Evolutionary conservation across 805 yeast genomes (phyloP), one percentile per base, ranked within the genome.

Genomic region (Ogataea henricii): DNA sequence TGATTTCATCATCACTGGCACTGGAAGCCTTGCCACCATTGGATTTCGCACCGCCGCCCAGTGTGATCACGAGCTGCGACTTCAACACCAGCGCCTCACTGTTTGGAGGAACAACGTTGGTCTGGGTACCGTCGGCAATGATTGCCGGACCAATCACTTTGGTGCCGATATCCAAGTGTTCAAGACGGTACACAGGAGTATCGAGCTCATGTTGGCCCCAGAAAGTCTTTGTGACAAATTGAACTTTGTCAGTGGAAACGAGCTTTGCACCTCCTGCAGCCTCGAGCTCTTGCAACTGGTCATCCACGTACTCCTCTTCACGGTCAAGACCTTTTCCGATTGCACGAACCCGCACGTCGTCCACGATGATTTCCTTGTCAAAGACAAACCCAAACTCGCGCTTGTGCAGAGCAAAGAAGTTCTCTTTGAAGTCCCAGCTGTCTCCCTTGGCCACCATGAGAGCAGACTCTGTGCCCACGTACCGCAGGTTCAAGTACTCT

Each of bases 381-480:
- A 82, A 77, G 6, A 78, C 64, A 63, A 87, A 87, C 0, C 92
- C 92, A 66, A 87, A 88, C 62, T 88, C 94, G 49, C 81, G 73
- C 53, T 76, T 70, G 60, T 87, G 95, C 46, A 73, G 67, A 12
- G 72, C 70, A 38, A 74, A 66, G 62, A 85, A 87, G 41, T 72
- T 71, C 30, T 67, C 61, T 14, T 64, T 58, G 56, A 76, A 79
- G 22, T 71, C 68, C 57, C 57, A 56, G 9, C 34, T 41, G 0
- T 39, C 43, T 6, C 59, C 62, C 17, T 59, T 65, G 4, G 57
- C 50, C n/a, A 87, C 80, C 87, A 90, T 85, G 52, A 91, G 68
- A 34, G 86, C 83, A 2, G 96, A 86, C 60, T 91, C 97, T n/a
- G 96, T 85, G 7, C 97, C 97, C 52, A 81, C 81, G 62, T 87